Evolutionary conservation across 495 filamentous ascomycete genomes (phyloP), one percentile per base, ranked within the genome.

Genomic region (Lentithecium fluviatile): DNA sequence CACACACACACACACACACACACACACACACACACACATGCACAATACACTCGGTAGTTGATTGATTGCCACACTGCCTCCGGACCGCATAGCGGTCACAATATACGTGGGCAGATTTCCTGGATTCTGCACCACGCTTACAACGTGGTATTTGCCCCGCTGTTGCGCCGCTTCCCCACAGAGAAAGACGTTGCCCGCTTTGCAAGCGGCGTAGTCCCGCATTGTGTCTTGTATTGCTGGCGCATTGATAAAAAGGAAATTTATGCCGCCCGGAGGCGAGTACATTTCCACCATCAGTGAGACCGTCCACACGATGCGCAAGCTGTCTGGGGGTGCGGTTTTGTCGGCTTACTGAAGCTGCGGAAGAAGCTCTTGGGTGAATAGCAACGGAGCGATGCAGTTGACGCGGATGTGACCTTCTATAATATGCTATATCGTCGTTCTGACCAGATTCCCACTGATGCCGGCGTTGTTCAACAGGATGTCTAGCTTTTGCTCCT

Each of bases 361-460:
- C 0, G 81, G 78, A 1, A 69, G 70, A 2, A 84, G 78, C 17
- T 75, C 55, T 17, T 72, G 58, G 1, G 74, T 80, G 37, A 82
- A 69, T n/a, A 82, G 68, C 57, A 72, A 78, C 12, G 74, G 79
- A 1, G 73, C 79, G 0, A 82, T 64, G 55, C 73, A 76, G 57
- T 82, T 81, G 4, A 75, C 78, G 8, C 70, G 73, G 25, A 81
- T 65, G 52, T 80, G 72, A 2, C 80, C 62, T 47, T 81, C 79
- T 59, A 76, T 65, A 36, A 72, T 74, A 53, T 70, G 68, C 2
- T 60, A 51, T 11, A 72, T 68, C 15, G 66, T 66, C 21, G 58
- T 72, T 34, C 74, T 78, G 1, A 12, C 43, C 2, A 79, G 77
- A 13, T 15, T 15, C 23, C 50, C 50, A 12, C 50, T 26, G 4